These are phyloP conservation scores for Arthrinium puccinioides DNA, from an alignment of 2,329 filamentous ascomycete species.

Conservation along the genomic window DNA sequence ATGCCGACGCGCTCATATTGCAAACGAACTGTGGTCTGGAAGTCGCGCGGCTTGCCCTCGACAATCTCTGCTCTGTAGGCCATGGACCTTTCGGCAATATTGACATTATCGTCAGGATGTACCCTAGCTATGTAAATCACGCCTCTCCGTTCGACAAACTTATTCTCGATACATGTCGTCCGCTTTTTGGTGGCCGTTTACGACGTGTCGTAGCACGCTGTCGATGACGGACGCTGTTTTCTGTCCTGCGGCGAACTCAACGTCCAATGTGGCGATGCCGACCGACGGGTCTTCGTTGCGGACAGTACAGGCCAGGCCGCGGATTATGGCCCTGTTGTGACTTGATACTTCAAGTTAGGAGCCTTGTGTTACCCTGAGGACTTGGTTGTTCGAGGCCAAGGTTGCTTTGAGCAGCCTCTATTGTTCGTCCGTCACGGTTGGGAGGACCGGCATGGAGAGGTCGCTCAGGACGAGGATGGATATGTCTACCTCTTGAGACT, in stretches of 20 bases:
- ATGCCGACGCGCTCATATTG: constrained; percentile 5
- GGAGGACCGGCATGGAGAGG: neutral
- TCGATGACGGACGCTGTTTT: neutral
- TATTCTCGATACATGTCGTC: neutral
- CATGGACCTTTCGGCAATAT: neutral
- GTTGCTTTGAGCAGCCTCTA: neutral
- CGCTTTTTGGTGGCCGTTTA: too few relatives aligned
- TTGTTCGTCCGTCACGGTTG: neutral
- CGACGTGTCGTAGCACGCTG: neutral
- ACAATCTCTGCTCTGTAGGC: neutral
- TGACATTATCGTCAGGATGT: neutral
- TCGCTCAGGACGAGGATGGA: too few relatives aligned
- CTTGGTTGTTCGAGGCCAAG: neutral
- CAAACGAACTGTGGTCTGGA: constrained; percentile 1
- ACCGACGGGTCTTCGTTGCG: neutral
- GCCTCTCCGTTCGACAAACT: neutral
- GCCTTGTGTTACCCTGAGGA: neutral
- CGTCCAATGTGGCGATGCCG: neutral
- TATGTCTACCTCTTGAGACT: too few relatives aligned
- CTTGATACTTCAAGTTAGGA: neutral
- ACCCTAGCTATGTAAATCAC: neutral
- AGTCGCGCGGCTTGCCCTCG: constrained; percentile 20
- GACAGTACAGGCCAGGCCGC: neutral
- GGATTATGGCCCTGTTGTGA: neutral
- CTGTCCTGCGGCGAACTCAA: neutral